Evolutionary conservation across 2,329 filamentous ascomycete species (phyloP).

Genomic region (Sodiomyces alkalinus): DNA sequence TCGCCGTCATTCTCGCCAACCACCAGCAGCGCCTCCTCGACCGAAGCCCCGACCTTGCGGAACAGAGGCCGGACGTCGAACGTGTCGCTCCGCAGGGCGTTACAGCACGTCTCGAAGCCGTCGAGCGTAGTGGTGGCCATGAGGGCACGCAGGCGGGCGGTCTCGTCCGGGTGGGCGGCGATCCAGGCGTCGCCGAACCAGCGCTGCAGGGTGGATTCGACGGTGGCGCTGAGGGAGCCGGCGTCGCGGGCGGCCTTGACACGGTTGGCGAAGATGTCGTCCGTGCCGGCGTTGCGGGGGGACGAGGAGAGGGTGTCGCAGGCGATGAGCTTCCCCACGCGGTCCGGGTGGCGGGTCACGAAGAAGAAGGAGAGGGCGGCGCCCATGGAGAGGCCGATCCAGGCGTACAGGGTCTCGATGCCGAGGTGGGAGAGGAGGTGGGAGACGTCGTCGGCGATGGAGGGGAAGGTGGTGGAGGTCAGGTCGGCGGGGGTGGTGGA

Average conservation of each 20-base stretch:
- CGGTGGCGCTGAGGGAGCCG: constrained; percentile 15
- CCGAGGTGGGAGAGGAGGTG: constrained; percentile 17
- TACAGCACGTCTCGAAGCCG: constrained; percentile 25
- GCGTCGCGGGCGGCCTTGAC: constrained; percentile 17
- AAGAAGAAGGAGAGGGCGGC: constrained; percentile 24
- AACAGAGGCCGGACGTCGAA: constrained; percentile 24
- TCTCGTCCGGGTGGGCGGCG: constrained; percentile 17
- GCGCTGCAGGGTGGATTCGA: constrained; percentile 19
- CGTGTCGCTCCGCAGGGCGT: constrained; percentile 18
- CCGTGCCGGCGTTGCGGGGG: constrained; percentile 18
- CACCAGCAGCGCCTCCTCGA: constrained; percentile 20
- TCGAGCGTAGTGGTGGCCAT: constrained; percentile 23
- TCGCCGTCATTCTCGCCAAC: constrained; percentile 27
- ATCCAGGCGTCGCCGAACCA: constrained; percentile 26
- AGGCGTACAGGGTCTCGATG: constrained; percentile 18
- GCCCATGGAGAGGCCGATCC: constrained; percentile 31
- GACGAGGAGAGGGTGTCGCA: constrained; percentile 25
- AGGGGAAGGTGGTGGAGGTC: constrained; percentile 22
- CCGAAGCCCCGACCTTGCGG: constrained; percentile 15
- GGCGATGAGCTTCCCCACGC: constrained; percentile 21
- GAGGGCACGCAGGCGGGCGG: constrained; percentile 16
- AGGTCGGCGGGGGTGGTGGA: constrained; percentile 19
- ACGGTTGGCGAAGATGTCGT: constrained; percentile 20
- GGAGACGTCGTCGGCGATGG: constrained; percentile 21
- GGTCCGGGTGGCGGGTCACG: constrained; percentile 19